Evolutionary conservation across 106 monocot species (phyloP).

Genomic region (Chionographis japonica): DNA sequence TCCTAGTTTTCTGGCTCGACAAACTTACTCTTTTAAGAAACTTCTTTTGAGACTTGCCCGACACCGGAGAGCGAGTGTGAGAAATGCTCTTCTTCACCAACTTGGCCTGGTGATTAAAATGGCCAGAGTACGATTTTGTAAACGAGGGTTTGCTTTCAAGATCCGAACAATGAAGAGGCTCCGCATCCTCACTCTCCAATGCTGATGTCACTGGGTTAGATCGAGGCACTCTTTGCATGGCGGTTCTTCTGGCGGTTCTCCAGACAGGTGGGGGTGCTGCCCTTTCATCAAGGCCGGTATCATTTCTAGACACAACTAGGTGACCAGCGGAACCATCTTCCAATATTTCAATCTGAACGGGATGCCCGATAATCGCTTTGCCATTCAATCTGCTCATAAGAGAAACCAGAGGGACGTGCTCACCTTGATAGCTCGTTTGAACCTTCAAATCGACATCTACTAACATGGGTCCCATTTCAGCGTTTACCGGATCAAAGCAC

Average conservation of each 20-base stretch:
- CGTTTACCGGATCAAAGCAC: not conserved
- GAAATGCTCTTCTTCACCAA: conserved; percentile 4
- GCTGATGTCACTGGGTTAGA: conserved; percentile 5
- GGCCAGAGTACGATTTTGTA: conserved; percentile 2
- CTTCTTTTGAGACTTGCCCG: conserved; percentile 22
- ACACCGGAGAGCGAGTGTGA: not conserved
- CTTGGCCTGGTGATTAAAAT: not conserved
- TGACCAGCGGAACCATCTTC: conserved; percentile 11
- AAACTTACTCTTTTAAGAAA: conserved; percentile 15
- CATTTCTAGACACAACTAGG: not conserved
- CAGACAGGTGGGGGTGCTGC: conserved; percentile 14
- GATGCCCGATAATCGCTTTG: conserved; percentile 91
- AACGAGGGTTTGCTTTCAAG: conserved; percentile 4
- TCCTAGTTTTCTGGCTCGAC: conserved; percentile 26
- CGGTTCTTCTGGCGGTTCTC: conserved; percentile 10
- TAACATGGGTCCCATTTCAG: conserved; percentile 11
- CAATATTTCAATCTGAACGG: conserved; percentile 69
- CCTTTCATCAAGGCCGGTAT: conserved; percentile 11
- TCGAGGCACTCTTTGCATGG: conserved; percentile 29
- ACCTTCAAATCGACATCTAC: conserved; percentile 65
- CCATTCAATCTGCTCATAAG: conserved; percentile 93
- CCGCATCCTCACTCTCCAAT: conserved; percentile 12
- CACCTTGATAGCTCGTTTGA: conserved; percentile 72
- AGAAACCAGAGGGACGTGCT: conserved; percentile 92
- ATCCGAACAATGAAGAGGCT: conserved; percentile 4